Conservation (phyloP, 2,329 filamentous ascomycete species). For the Neophaeococcomyces mojaviensis region DNA sequence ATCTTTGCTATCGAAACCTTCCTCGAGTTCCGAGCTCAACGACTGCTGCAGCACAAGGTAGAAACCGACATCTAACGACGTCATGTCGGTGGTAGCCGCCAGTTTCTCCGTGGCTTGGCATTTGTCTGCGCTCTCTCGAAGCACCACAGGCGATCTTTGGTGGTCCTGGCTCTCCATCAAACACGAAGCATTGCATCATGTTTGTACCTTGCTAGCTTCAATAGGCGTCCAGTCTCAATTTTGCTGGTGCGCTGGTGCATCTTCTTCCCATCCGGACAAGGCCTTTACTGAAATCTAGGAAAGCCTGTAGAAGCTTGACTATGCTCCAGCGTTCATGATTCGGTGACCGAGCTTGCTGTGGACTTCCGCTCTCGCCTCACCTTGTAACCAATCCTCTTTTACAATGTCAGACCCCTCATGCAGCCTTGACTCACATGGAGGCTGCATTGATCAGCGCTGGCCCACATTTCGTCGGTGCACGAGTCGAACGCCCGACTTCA, state of each 20-base stretch:
- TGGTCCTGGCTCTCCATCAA: not conserved
- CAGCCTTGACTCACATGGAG: not conserved
- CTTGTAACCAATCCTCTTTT: not conserved
- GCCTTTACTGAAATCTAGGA: too few relatives aligned
- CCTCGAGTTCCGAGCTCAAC: too few relatives aligned
- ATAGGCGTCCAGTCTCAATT: not conserved
- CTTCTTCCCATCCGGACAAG: too few relatives aligned
- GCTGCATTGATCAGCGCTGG: not conserved
- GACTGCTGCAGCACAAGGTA: too few relatives aligned
- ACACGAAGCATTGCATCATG: not conserved
- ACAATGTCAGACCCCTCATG: constrained; percentile 1
- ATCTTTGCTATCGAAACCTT: not conserved
- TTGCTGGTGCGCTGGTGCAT: too few relatives aligned
- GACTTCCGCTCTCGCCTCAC: not conserved
- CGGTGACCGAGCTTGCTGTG: not conserved
- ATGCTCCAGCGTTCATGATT: too few relatives aligned
- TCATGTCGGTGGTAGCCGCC: not conserved
- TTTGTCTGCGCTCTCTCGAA: not conserved
- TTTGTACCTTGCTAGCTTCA: not conserved
- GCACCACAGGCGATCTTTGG: not conserved
- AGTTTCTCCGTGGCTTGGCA: constrained; percentile 5
- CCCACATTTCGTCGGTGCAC: not conserved
- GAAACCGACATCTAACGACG: not conserved
- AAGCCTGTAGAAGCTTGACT: too few relatives aligned
- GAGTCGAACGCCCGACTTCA: not conserved